Percentiles rank a stretch among this genome's conserved stretches.
phyloP scores from a whole-genome alignment of 2,329 filamentous ascomycete species.

The Diaporthe aspalathi region DNA sequence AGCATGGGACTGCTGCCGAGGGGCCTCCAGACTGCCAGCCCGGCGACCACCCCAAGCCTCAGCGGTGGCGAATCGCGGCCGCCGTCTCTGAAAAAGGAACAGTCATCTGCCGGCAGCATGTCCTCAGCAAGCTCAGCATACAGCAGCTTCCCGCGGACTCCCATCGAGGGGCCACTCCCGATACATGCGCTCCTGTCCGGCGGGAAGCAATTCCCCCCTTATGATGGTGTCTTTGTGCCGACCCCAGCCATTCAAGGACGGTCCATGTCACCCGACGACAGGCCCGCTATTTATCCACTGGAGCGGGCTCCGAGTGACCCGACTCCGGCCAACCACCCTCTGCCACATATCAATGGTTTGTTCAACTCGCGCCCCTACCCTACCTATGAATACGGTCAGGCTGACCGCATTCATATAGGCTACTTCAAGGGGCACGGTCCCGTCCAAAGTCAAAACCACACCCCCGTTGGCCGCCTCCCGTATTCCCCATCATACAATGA shows the following conservation, averaged over 20 bases:
- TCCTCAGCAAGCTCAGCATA: slow-evolving; percentile 53
- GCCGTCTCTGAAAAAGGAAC: slow-evolving; percentile 59
- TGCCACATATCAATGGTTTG: slow-evolving; percentile 40
- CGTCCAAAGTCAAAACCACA: neutral
- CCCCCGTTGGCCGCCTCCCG: slow-evolving; percentile 19
- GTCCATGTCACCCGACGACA: slow-evolving; percentile 40
- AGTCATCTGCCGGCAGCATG: slow-evolving; percentile 57
- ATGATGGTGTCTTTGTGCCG: slow-evolving; percentile 26
- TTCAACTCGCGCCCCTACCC: neutral
- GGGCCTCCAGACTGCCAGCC: slow-evolving; percentile 42
- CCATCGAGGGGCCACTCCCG: slow-evolving; percentile 63
- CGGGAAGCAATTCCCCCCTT: slow-evolving; percentile 40
- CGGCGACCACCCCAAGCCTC: slow-evolving; percentile 44
- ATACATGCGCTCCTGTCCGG: slow-evolving; percentile 63
- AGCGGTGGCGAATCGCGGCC: slow-evolving; percentile 47
- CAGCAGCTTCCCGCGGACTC: slow-evolving; percentile 55
- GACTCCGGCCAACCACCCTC: slow-evolving; percentile 3
- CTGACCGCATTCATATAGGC: slow-evolving; percentile 37
- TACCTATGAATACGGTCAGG: neutral
- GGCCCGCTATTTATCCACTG: slow-evolving; percentile 7
- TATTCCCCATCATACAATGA: slow-evolving; percentile 32
- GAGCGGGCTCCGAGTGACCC: slow-evolving; percentile 35
- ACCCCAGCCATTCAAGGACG: slow-evolving; percentile 29
- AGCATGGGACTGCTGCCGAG: slow-evolving; percentile 37
- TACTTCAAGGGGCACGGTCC: slow-evolving; percentile 40